These are phyloP conservation scores for Aspergillus sp. DNA, from an alignment of 2,329 filamentous ascomycete genomes.

Conservation along the genomic window DNA sequence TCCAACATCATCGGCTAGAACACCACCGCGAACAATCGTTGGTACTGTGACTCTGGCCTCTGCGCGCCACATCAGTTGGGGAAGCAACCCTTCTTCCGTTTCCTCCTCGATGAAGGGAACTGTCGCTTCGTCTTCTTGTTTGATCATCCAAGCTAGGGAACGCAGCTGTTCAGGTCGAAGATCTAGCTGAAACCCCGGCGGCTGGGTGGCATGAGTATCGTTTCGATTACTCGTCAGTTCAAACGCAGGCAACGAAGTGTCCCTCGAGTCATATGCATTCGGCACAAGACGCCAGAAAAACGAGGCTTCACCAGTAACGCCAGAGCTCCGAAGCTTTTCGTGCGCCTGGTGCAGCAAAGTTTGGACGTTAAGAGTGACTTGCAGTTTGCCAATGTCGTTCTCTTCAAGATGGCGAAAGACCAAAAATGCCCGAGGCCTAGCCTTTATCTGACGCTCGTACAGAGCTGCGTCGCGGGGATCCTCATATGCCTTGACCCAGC, in stretches of 20 bases:
- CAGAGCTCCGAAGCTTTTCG: slow-evolving; percentile 21
- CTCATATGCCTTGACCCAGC: slow-evolving; percentile 46
- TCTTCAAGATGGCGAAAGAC: slow-evolving; percentile 35
- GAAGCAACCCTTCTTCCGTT: slow-evolving; percentile 54
- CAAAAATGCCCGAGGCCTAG: slow-evolving; percentile 42
- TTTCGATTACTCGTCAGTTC: slow-evolving; percentile 42
- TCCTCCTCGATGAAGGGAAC: slow-evolving; percentile 52
- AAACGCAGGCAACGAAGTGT: slow-evolving; percentile 39
- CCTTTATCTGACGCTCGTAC: slow-evolving; percentile 53
- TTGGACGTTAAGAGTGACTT: slow-evolving; percentile 37
- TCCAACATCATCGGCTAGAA: slow-evolving; percentile 63
- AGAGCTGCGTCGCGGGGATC: slow-evolving; percentile 49
- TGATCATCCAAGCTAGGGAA: slow-evolving; percentile 59
- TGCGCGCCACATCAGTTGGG: slow-evolving; percentile 54
- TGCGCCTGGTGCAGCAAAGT: slow-evolving; percentile 36
- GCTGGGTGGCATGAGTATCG: slow-evolving; percentile 31
- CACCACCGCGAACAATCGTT: slow-evolving; percentile 52
- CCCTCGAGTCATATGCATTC: slow-evolving; percentile 37
- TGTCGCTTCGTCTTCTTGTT: slow-evolving; percentile 47
- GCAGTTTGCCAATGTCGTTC: slow-evolving; percentile 33
- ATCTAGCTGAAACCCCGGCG: slow-evolving; percentile 31
- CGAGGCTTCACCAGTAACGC: slow-evolving; percentile 18
- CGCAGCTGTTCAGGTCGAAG: slow-evolving; percentile 54
- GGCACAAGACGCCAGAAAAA: slow-evolving; percentile 48
- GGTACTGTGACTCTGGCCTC: slow-evolving; percentile 47